Base-by-base conservation (phyloP, 2,329 filamentous ascomycete species). In the Proliferodiscus dingleyae region DNA sequence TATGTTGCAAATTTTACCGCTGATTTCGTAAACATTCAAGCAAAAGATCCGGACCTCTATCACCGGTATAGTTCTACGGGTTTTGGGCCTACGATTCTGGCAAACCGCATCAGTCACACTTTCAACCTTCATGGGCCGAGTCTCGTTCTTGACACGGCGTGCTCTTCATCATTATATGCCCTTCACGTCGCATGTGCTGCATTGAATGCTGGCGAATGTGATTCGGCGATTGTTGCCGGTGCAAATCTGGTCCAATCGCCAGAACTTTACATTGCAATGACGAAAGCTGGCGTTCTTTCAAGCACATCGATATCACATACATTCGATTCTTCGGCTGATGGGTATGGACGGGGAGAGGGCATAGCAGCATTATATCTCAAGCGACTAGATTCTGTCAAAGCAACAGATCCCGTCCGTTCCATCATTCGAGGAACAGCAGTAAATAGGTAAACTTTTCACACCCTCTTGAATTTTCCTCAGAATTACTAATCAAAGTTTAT, bases 291-390 rank as follows among this genome's bases (percentile, higher is more conserved):
- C 18, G 41, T 52, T 4, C 37, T 56, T 6, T 54, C 54, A 9
- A 28, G 30, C 41, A 73, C 77, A 44, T 75, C 75, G 0, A 73
- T 71, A 44, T 78, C 73, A 37, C 77, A 73, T 48, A 75, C 73
- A 1, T 83, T 80, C 50, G 80, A 83, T 51, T 56, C 68, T 13
- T 66, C 71, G 1, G 82, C 79, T 19, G 75, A 81, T 48, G 82
- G 82, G 1, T 86, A 85, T 54, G 80, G 75, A 0, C 68, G 81
- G 37, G 81, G 78, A 1, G 82, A 86, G 53, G 82, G 79, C 1
- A 67, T 78, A 21, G 77, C 71, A 0, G 70, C 77, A 7, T 60
- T 85, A 1, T 57, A 83, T 7, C 56, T 85, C 36, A 85, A 85
- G 61, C 70, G 71, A 1, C 64, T 84, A 0, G 73, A 80, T 57